A percentile compares a stretch with the other conserved stretches of the same genome.
Evolutionary conservation across 768 basidiomycete genomes (phyloP).

Genomic region (Pleurotus citrinopileatus): DNA sequence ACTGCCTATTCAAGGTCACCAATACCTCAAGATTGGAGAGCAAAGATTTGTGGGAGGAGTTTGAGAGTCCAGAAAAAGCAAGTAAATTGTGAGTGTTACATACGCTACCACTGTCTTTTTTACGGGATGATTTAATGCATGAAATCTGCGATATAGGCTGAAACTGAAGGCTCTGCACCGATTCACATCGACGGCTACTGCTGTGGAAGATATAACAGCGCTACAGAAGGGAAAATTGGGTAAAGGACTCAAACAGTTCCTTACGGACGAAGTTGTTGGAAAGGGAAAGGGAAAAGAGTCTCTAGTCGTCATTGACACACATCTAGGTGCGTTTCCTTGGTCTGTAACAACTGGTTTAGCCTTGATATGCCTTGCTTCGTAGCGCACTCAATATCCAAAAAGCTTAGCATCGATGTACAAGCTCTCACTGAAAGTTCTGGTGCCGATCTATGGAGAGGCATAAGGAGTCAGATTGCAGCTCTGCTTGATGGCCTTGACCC

Average conservation of each 20-base stretch:
- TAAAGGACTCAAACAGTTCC: conserved; percentile 90
- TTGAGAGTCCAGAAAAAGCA: conserved; percentile 88
- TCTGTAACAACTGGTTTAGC: background rate
- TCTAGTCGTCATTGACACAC: conserved; percentile 84
- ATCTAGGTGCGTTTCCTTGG: conserved; percentile 63
- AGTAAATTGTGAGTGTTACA: conserved; percentile 78
- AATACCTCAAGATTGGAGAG: conserved; percentile 85
- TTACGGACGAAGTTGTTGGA: conserved; percentile 79
- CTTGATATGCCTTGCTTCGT: conserved; percentile 5
- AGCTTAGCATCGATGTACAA: conserved; percentile 86
- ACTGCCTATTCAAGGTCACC: conserved; percentile 95
- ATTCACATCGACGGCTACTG: conserved; percentile 93
- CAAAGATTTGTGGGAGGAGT: conserved; percentile 87
- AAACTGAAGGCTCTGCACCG: conserved; percentile 95
- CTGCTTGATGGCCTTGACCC: conserved; percentile 90
- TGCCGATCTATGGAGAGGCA: conserved; percentile 91
- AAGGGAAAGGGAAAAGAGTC: conserved; percentile 90
- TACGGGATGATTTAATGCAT: conserved; percentile 11
- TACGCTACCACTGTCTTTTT: background rate
- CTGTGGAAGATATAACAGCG: conserved; percentile 95
- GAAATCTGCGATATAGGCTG: conserved; percentile 47
- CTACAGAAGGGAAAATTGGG: conserved; percentile 91
- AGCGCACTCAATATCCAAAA: conserved; percentile 68
- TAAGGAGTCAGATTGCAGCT: conserved; percentile 81
- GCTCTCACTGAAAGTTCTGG: conserved; percentile 47